phyloP scores from a whole-genome alignment of 805 yeast species.

The Tetrapisispora phaffii region DNA sequence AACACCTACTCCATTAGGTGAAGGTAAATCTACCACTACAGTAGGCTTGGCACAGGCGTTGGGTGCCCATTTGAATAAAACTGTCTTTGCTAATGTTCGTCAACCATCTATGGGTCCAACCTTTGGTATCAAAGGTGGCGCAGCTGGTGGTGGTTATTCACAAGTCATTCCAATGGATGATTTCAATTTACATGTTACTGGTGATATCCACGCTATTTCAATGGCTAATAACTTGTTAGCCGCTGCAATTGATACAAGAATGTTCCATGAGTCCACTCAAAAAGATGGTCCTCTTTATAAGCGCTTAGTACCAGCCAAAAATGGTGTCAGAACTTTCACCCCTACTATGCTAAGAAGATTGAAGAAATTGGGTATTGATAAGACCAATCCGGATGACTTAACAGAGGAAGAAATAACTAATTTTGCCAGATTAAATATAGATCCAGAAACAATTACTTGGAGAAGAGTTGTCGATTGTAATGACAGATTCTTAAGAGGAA shows the following conservation, averaged over 20 bases:
- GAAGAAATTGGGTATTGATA: constrained; percentile 55
- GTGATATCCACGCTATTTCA: constrained; percentile 78
- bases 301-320: constrained; percentile 66
- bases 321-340: constrained; percentile 59
- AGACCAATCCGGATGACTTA: constrained; percentile 63
- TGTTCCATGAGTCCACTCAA: constrained; percentile 74
- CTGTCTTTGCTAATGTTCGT: constrained; percentile 72
- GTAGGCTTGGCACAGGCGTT: constrained; percentile 75
- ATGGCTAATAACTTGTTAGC: constrained; percentile 74
- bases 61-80: constrained; percentile 61
- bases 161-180: constrained; percentile 87
- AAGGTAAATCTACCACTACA: constrained; percentile 78
- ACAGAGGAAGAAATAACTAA: constrained; percentile 54
- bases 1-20: constrained; percentile 80
- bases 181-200: constrained; percentile 77
- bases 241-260: constrained; percentile 80
- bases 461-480: constrained; percentile 80
- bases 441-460: constrained; percentile 72
- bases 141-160: constrained; percentile 85
- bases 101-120: constrained; percentile 89
- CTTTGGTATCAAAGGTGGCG: constrained; percentile 83
- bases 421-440: constrained; percentile 65
- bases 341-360: constrained; percentile 59
- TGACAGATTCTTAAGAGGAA: constrained; percentile 69
- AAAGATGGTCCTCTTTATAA: constrained; percentile 60